Evolutionary conservation across 345 rosid genomes (phyloP).

Genomic region (Citrus sinensis): DVS_A1.0 CM039165.1:11897001-11897500

Average conservation of each 20-base stretch:
- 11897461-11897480: constrained; percentile 2
- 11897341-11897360: neutral
- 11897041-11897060: neutral
- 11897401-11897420: no score
- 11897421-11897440: no score
- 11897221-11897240: constrained; percentile 22
- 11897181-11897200: neutral
- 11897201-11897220: constrained; percentile 34
- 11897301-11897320: neutral
- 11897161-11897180: neutral
- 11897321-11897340: neutral
- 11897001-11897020: neutral
- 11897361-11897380: no score
- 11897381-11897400: no score
- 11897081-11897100: no score
- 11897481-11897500: neutral
- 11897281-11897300: constrained; percentile 37
- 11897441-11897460: constrained; percentile 23
- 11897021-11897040: neutral
- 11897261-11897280: constrained; percentile 49
- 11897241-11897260: constrained; percentile 36
- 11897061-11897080: no score
- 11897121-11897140: no score
- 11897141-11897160: neutral
- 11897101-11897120: no score